phyloP scores from a whole-genome alignment of 2,329 filamentous ascomycete genomes.

The Fusarium equiseti region DNA sequence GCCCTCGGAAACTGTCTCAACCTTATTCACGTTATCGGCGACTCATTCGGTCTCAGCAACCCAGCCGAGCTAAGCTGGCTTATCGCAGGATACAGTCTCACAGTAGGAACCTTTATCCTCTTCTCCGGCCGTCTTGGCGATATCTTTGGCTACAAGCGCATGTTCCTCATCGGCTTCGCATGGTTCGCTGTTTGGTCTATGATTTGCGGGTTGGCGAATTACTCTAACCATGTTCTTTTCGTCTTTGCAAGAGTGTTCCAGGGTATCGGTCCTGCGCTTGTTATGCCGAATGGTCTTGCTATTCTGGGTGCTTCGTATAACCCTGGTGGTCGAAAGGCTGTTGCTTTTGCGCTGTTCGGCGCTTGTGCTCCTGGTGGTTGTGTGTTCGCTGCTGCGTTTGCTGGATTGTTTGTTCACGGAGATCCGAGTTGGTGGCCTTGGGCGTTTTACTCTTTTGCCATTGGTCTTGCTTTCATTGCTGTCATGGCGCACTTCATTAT shows the following conservation, averaged over 20 bases:
- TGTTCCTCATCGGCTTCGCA: constrained; percentile 65
- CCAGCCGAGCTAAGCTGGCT: constrained; percentile 58
- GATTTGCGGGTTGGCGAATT: constrained; percentile 58
- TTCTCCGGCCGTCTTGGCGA: constrained; percentile 68
- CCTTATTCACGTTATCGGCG: constrained; percentile 40
- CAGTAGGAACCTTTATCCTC: constrained; percentile 68
- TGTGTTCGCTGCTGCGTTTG: constrained; percentile 57
- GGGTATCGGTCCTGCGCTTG: constrained; percentile 71
- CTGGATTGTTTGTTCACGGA: constrained; percentile 54
- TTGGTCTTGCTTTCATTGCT: constrained; percentile 52
- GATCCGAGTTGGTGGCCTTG: constrained; percentile 61
- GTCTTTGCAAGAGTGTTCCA: constrained; percentile 66
- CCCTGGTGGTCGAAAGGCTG: constrained; percentile 68
- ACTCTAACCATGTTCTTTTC: constrained; percentile 59
- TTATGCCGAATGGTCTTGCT: constrained; percentile 73
- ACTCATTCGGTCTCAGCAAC: constrained; percentile 38
- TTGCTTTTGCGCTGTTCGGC: constrained; percentile 67
- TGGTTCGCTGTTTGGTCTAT: constrained; percentile 69
- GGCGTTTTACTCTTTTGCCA: constrained; percentile 59
- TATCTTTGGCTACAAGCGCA: constrained; percentile 66
- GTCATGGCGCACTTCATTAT: constrained; percentile 51
- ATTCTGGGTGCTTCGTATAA: constrained; percentile 69
- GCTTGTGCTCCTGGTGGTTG: constrained; percentile 61
- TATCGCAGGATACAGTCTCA: constrained; percentile 68
- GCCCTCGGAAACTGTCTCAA: constrained; percentile 45